Evolutionary conservation across 768 basidiomycete genomes (phyloP).

Genomic region (Collybiopsis confluens): DNA sequence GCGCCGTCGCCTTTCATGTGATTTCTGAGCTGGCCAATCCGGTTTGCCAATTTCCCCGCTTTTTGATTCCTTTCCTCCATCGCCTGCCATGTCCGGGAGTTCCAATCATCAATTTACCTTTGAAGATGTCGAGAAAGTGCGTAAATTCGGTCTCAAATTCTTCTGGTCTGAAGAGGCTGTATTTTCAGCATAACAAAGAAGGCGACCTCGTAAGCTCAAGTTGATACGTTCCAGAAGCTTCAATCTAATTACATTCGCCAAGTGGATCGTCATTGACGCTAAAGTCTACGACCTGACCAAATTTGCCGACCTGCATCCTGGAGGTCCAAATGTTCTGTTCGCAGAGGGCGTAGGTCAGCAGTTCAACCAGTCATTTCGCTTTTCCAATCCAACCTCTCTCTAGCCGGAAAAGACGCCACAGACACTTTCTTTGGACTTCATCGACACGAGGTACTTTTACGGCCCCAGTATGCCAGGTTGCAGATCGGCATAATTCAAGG

Average conservation of each 20-base stretch:
- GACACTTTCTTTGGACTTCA: constrained; percentile 84
- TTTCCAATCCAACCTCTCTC: background rate
- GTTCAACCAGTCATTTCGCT: background rate
- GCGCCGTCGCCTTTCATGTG: background rate
- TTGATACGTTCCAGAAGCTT: no score
- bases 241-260: constrained; percentile 1
- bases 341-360: constrained; percentile 60
- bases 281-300: constrained; percentile 79
- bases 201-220: constrained; percentile 77
- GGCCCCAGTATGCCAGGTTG: constrained; percentile 68
- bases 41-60: no score
- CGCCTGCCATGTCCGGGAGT: no score
- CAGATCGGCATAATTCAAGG: constrained; percentile 62
- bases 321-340: constrained; percentile 72
- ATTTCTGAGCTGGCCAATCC: background rate
- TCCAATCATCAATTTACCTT: constrained; percentile 29
- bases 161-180: no score
- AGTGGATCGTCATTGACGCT: constrained; percentile 83
- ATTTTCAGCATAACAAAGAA: constrained; percentile 74
- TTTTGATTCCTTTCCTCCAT: no score
- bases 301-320: constrained; percentile 82
- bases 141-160: background rate
- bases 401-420: constrained; percentile 73
- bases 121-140: constrained; percentile 68
- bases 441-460: constrained; percentile 71